These are phyloP conservation scores for Fonsecaea nubica DNA, from an alignment of 2,329 filamentous ascomycete species.

Conservation along the genomic window DNA sequence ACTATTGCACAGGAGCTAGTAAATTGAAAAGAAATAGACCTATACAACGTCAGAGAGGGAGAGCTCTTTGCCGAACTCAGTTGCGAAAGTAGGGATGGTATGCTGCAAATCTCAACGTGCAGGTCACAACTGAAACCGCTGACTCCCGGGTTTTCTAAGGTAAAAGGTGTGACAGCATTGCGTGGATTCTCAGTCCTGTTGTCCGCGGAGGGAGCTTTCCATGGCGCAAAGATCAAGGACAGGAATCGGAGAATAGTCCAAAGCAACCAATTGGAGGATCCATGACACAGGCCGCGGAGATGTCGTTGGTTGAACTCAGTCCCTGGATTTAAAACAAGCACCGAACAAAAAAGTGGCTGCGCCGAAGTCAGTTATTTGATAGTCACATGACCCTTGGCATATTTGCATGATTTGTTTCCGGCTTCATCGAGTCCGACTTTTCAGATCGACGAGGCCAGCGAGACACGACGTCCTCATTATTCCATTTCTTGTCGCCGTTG, in stretches of 20 bases:
- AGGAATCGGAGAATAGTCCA: no score
- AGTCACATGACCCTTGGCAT: conserved; percentile 10
- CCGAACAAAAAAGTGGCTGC: not conserved
- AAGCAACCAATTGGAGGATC: not conserved
- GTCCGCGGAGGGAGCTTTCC: conserved; percentile 11
- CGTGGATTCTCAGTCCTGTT: not conserved
- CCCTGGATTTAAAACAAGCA: not conserved
- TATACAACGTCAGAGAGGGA: not conserved
- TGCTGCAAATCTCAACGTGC: not conserved
- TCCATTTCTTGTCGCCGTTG: not conserved
- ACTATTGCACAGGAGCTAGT: not conserved
- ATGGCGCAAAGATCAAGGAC: not conserved
- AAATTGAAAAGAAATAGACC: not conserved
- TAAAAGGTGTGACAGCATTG: not conserved
- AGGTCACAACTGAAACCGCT: not conserved
- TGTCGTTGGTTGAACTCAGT: not conserved
- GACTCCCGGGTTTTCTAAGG: not conserved
- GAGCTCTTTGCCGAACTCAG: not conserved
- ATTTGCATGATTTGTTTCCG: conserved; percentile 8
- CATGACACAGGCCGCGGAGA: not conserved
- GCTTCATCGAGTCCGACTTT: not conserved
- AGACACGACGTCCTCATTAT: not conserved
- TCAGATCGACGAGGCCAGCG: not conserved
- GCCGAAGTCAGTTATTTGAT: not conserved
- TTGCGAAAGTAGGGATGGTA: not conserved